Conservation (phyloP, 495 filamentous ascomycete genomes). For the Neurospora sp. region DNA sequence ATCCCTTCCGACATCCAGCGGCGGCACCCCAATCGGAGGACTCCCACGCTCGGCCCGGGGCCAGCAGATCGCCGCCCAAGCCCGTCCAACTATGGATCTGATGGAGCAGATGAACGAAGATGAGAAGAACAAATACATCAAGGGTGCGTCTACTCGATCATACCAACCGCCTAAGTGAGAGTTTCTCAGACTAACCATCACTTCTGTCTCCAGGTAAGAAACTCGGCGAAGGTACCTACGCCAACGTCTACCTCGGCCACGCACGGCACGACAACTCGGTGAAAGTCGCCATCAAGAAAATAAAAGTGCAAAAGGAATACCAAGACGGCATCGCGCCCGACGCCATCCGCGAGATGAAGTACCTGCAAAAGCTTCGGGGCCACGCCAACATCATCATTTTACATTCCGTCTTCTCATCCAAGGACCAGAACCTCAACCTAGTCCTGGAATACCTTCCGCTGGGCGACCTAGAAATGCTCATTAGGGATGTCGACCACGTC, state of each 20-base stretch:
- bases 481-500: slow-evolving; percentile 66
- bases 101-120: slow-evolving; percentile 85
- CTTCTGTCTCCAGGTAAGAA: too few relatives aligned
- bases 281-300: slow-evolving; percentile 93
- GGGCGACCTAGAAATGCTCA: slow-evolving; percentile 89
- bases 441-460: slow-evolving; percentile 87
- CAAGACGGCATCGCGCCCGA: slow-evolving; percentile 84
- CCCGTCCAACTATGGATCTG: slow-evolving; percentile 41
- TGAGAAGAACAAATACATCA: slow-evolving; percentile 78
- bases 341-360: slow-evolving; percentile 88
- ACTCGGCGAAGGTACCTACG: slow-evolving; percentile 94
- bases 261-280: slow-evolving; percentile 42
- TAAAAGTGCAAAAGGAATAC: slow-evolving; percentile 81
- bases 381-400: slow-evolving; percentile 94
- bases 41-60: slow-evolving; percentile 4
- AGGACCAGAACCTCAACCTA: slow-evolving; percentile 82
- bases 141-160: slow-evolving; percentile 62
- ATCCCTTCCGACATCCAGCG: slow-evolving; percentile 15
- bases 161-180: too few relatives aligned
- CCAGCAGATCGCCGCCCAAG: slow-evolving; percentile 4
- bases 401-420: slow-evolving; percentile 83
- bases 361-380: slow-evolving; percentile 75
- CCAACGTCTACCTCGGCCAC: slow-evolving; percentile 84
- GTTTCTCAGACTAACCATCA: too few relatives aligned
- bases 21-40: slow-evolving; percentile 12